Conservation (phyloP, 768 basidiomycete genomes). For the Dentipellis fragilis region DNA sequence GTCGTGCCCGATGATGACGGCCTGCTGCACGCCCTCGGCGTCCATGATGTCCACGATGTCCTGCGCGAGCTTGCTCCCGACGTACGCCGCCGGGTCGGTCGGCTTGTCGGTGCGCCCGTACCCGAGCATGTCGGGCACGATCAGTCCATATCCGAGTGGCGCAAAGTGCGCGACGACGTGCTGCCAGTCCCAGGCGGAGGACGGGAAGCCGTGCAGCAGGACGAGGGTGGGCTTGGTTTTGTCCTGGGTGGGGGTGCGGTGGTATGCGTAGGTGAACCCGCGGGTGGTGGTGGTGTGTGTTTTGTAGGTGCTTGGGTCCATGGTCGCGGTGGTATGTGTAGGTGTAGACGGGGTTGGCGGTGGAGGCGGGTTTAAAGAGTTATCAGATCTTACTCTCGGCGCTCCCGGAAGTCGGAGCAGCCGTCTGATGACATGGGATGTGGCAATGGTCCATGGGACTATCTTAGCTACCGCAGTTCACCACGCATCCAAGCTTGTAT, state of each 20-base stretch:
- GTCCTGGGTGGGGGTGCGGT: constrained; percentile 19
- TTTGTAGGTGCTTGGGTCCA: constrained; percentile 24
- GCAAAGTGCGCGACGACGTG: constrained; percentile 28
- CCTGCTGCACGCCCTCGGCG: constrained; percentile 15
- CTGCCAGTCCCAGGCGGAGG: constrained; percentile 31
- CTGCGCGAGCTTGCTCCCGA: constrained; percentile 13
- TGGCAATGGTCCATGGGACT: no score
- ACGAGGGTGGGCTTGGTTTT: constrained; percentile 28
- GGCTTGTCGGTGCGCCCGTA: constrained; percentile 35
- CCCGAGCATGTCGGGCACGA: constrained; percentile 40
- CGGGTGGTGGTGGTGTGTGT: constrained; percentile 20
- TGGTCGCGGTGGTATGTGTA: neutral
- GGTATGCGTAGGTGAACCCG: constrained; percentile 25
- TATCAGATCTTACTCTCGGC: no score
- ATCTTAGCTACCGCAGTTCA: no score
- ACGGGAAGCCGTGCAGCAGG: constrained; percentile 36
- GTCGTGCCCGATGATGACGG: constrained; percentile 25
- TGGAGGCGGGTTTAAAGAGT: no score
- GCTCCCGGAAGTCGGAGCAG: no score
- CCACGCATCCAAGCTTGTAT: no score
- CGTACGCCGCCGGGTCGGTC: constrained; percentile 18
- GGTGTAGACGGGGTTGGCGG: no score
- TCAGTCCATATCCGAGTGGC: constrained; percentile 30
- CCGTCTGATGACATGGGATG: no score
- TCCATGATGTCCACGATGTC: constrained; percentile 26